Conservation (phyloP, 352 stramenopile species). For the Phytophthora ramorum region DNA sequence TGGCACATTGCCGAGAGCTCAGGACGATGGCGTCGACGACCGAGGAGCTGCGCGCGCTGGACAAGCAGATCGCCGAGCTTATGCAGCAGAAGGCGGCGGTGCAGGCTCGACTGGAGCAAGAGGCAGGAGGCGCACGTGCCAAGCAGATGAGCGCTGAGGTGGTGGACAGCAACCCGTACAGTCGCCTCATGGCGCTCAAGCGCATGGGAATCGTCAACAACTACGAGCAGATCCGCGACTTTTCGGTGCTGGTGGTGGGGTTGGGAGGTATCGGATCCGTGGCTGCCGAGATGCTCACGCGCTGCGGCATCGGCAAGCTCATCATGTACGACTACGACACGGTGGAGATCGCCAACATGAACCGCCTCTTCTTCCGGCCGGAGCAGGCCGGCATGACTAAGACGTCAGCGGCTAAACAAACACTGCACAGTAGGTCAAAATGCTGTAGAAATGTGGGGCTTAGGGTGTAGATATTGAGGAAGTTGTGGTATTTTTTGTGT, state of each 20-base stretch:
- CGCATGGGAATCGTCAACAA: conserved; percentile 92
- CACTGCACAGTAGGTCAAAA: conserved; percentile 66
- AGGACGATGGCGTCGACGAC: conserved; percentile 28
- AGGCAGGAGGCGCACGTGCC: conserved; percentile 35
- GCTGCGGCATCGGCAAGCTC: conserved; percentile 90
- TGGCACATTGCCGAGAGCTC: conserved; percentile 11
- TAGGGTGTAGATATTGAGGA: background rate
- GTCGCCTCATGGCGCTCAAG: conserved; percentile 90
- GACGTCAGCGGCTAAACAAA: conserved; percentile 87
- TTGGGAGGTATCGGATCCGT: conserved; percentile 89
- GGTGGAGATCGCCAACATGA: conserved; percentile 93
- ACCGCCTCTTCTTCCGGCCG: conserved; percentile 91
- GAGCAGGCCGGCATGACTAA: conserved; percentile 90
- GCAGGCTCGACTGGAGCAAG: conserved; percentile 57
- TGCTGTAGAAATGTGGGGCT: background rate
- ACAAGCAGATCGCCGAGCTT: conserved; percentile 74
- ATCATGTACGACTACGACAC: conserved; percentile 93
- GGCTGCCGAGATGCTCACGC: conserved; percentile 90
- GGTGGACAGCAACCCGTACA: conserved; percentile 90
- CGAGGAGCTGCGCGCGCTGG: conserved; percentile 65
- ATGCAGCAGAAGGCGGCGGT: conserved; percentile 78
- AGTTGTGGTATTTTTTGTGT: background rate
- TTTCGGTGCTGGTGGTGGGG: conserved; percentile 85
- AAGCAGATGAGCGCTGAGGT: conserved; percentile 83
- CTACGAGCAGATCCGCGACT: conserved; percentile 87